A percentile compares a stretch with the other conserved stretches of the same genome.
These are phyloP conservation scores for Thielaviopsis ethacetica DNA, from an alignment of 2,329 filamentous ascomycete species.

Conservation along the genomic window DNA sequence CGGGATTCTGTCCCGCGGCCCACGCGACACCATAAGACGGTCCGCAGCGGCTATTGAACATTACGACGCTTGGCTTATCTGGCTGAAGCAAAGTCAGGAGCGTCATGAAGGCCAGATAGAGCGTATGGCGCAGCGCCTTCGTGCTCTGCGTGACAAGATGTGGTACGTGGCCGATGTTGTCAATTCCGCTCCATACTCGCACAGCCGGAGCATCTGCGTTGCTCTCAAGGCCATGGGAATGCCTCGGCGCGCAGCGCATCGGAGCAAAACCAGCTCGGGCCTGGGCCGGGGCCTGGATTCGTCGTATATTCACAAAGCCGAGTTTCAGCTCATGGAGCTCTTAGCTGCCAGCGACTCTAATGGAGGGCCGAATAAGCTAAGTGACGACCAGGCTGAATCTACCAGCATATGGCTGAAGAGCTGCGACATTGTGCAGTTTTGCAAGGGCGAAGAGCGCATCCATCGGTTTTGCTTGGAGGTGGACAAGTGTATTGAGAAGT, in stretches of 20 bases:
- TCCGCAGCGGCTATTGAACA: constrained; percentile 60
- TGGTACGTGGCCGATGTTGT: constrained; percentile 95
- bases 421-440: constrained; percentile 79
- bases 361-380: constrained; percentile 84
- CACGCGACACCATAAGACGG: constrained; percentile 50
- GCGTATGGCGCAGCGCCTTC: constrained; percentile 55
- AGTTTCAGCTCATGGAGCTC: constrained; percentile 74
- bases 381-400: constrained; percentile 84
- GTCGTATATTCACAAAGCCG: constrained; percentile 62
- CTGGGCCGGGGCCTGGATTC: constrained; percentile 32
- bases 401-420: constrained; percentile 70
- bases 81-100: constrained; percentile 68
- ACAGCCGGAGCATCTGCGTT: constrained; percentile 69
- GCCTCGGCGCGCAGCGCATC: constrained; percentile 32
- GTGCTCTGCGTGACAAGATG: constrained; percentile 82
- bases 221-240: constrained; percentile 83
- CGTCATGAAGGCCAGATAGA: constrained; percentile 60
- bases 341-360: constrained; percentile 69
- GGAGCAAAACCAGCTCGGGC: constrained; percentile 14
- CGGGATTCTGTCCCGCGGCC: constrained; percentile 57
- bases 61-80: constrained; percentile 67
- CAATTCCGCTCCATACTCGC: constrained; percentile 75
- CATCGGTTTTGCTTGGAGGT: constrained; percentile 88
- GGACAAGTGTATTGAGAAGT: constrained; percentile 66
- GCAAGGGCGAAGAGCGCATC: constrained; percentile 83